phyloP scores from a whole-genome alignment of 75 land plant genomes.

The Azolla pinnata region DNA sequence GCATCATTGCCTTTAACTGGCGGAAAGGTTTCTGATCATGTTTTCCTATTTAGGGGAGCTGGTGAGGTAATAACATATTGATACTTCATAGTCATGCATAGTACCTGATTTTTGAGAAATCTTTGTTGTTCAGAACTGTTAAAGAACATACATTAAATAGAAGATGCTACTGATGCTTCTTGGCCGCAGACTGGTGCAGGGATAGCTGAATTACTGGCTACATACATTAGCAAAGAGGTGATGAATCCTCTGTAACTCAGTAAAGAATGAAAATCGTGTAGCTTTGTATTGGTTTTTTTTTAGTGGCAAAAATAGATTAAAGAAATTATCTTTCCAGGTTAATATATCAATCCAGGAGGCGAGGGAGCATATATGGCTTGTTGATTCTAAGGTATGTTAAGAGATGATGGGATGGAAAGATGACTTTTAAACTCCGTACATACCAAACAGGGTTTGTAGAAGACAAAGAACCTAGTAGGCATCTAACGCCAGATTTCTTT shows the following conservation, averaged over 20 bases:
- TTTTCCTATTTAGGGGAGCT: conserved; percentile 26
- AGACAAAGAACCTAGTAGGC: no score
- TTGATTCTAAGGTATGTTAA: background rate
- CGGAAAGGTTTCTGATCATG: conserved; percentile 28
- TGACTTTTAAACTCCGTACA: no score
- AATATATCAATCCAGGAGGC: conserved; percentile 1
- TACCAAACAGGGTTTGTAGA: no score
- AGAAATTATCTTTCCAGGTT: no score
- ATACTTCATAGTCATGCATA: background rate
- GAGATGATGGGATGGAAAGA: background rate
- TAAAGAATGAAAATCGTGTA: background rate
- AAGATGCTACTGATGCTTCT: no score
- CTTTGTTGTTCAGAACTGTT: no score
- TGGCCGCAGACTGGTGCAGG: conserved; percentile 24
- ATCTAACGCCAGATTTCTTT: no score
- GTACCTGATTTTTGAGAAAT: background rate
- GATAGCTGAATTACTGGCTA: conserved; percentile 24
- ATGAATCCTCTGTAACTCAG: no score
- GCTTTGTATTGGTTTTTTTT: no score
- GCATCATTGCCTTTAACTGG: conserved; percentile 29
- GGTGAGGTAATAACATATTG: conserved; percentile 39
- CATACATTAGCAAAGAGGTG: conserved; percentile 24
- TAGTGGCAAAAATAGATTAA: no score
- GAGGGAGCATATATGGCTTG: background rate
- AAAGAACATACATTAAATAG: no score